A percentile compares a stretch with the other conserved stretches of the same genome.
Conservation (phyloP, 805 yeast species). For the Candida boidinii region DNA sequence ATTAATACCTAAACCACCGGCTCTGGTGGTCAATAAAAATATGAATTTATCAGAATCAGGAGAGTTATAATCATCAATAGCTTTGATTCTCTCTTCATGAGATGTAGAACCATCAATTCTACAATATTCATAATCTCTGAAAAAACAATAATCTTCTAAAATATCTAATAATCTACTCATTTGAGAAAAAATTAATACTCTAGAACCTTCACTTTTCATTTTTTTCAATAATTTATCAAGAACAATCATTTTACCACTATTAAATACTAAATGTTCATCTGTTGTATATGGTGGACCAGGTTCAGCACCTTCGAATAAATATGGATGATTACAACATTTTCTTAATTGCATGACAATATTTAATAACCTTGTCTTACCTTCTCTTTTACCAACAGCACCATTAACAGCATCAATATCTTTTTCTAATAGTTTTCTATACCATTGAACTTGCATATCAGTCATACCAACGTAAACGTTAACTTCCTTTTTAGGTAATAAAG, state of each 20-base stretch:
- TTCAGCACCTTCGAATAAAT: slow-evolving; percentile 97
- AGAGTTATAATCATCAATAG: slow-evolving; percentile 84
- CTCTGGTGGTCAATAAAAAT: slow-evolving; percentile 84
- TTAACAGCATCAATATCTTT: slow-evolving; percentile 95
- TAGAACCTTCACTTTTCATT: slow-evolving; percentile 67
- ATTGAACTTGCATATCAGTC: slow-evolving; percentile 89
- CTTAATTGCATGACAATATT: slow-evolving; percentile 96
- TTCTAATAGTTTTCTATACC: slow-evolving; percentile 85
- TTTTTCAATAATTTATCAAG: slow-evolving; percentile 75
- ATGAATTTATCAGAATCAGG: slow-evolving; percentile 79
- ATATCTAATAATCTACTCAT: slow-evolving; percentile 89
- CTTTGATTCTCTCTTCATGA: slow-evolving; percentile 86
- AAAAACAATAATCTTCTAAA: slow-evolving; percentile 82
- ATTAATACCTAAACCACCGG: slow-evolving; percentile 95
- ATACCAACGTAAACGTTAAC: slow-evolving; percentile 84
- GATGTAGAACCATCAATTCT: slow-evolving; percentile 91
- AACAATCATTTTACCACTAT: slow-evolving; percentile 86
- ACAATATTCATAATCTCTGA: slow-evolving; percentile 79
- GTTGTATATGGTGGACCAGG: slow-evolving; percentile 98
- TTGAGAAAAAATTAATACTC: slow-evolving; percentile 88
- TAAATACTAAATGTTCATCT: slow-evolving; percentile 86
- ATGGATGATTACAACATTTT: slow-evolving; percentile 96
- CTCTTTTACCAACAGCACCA: slow-evolving; percentile 91
- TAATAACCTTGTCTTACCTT: slow-evolving; percentile 81
- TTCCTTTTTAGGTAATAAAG: slow-evolving; percentile 85